phyloP scores from a whole-genome alignment of 306 rosid genomes.

The Dalbergia oliveri region DNA sequence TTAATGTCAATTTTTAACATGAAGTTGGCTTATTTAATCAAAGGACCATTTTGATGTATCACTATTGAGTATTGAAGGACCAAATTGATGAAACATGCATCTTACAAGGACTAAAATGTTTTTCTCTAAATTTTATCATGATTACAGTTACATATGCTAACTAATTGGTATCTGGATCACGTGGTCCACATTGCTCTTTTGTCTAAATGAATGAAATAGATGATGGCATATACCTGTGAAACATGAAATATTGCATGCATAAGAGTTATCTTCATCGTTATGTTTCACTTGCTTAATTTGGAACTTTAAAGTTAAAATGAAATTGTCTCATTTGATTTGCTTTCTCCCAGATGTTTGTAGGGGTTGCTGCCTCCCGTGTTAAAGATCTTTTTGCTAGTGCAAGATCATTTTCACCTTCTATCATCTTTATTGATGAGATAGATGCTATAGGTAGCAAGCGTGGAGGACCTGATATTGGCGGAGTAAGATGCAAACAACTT shows the following conservation, averaged over 20 bases:
- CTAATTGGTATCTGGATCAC: constrained; percentile 11
- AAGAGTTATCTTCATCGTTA: constrained; percentile 28
- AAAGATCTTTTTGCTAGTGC: constrained; percentile 92
- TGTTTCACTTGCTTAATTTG: constrained; percentile 7
- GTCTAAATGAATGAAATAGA: constrained; percentile 36
- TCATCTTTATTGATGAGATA: constrained; percentile 95
- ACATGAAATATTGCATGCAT: constrained; percentile 34
- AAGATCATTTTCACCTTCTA: constrained; percentile 92
- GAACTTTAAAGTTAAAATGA: constrained; percentile 15
- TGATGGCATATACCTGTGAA: constrained; percentile 19
- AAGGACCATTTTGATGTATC: constrained; percentile 9
- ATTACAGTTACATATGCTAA: constrained; percentile 15
- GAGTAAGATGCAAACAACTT: constrained; percentile 69
- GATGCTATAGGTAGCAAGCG: constrained; percentile 99
- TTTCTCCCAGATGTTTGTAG: constrained; percentile 88
- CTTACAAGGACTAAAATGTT: constrained; percentile 16
- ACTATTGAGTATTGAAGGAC: constrained; percentile 25
- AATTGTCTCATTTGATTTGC: constrained; percentile 38
- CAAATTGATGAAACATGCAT: constrained; percentile 34
- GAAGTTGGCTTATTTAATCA: constrained; percentile 30
- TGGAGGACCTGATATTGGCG: constrained; percentile 99
- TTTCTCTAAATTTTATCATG: constrained; percentile 16
- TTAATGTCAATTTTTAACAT: neutral
- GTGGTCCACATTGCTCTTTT: constrained; percentile 37
- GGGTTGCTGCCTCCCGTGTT: constrained; percentile 99